Evolutionary conservation across 1,284 basidiomycete species (phyloP).

Genomic region (Trametes hirsuta): DNA sequence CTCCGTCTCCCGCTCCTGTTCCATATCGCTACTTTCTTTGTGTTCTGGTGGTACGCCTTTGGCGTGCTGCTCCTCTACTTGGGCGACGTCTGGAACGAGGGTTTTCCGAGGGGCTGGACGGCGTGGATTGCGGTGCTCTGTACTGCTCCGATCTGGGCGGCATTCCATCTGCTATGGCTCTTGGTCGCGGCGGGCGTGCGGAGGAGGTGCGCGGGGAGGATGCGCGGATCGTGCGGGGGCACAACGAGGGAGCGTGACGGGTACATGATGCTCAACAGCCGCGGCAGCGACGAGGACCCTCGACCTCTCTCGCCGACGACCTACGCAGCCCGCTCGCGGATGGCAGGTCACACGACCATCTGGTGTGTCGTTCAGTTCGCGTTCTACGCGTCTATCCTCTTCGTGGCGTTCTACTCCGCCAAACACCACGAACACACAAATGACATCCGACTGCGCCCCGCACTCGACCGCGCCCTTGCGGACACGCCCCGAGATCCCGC

Average conservation of each 20-base stretch:
- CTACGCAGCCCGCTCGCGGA: neutral
- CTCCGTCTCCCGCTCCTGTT: conserved; percentile 19
- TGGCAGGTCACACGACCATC: conserved; percentile 1
- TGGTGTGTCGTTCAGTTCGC: conserved; percentile 21
- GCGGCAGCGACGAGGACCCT: conserved; percentile 9
- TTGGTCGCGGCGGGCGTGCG: conserved; percentile 4
- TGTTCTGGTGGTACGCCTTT: conserved; percentile 17
- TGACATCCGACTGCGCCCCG: conserved; percentile 34
- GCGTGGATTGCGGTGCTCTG: conserved; percentile 25
- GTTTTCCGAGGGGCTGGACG: conserved; percentile 26
- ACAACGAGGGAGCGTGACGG: conserved; percentile 8
- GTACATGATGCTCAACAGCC: conserved; percentile 22
- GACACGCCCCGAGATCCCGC: conserved; percentile 20
- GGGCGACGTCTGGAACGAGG: conserved; percentile 23
- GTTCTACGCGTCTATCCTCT: conserved; percentile 21
- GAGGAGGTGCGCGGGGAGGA: neutral
- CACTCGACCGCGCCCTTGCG: conserved; percentile 26
- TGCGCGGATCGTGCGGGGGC: neutral
- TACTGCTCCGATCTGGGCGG: conserved; percentile 24
- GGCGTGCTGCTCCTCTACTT: conserved; percentile 11
- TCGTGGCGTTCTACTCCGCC: conserved; percentile 24
- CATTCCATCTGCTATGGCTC: conserved; percentile 24
- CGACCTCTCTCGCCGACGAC: neutral
- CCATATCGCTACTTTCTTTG: conserved; percentile 19
- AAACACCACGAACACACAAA: conserved; percentile 33